Percentiles rank a stretch among this genome's conserved stretches.
phyloP scores from a whole-genome alignment of 1,284 basidiomycete species.

The Rugosomyces carneus region DNA sequence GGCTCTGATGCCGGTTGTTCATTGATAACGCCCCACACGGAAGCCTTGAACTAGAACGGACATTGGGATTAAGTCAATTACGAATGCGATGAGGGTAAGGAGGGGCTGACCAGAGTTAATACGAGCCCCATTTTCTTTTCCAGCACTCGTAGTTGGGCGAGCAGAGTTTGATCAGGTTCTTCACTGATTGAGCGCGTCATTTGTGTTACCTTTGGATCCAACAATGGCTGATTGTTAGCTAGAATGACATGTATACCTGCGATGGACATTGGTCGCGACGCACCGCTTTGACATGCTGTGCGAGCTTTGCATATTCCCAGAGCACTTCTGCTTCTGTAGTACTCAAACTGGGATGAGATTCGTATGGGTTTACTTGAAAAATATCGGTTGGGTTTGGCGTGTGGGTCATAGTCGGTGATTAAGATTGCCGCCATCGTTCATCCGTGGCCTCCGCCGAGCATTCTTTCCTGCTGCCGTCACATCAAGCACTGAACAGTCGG shows the following conservation, averaged over 20 bases:
- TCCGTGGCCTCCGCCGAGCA: neutral
- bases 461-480: neutral
- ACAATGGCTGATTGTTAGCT: conserved; percentile 8
- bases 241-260: neutral
- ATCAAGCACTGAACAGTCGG: neutral
- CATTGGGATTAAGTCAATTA: conserved; percentile 3
- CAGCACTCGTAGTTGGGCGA: conserved; percentile 75
- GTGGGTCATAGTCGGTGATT: conserved; percentile 18
- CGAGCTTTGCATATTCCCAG: conserved; percentile 76
- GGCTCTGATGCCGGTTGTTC: conserved; percentile 62
- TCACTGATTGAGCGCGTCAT: conserved; percentile 57
- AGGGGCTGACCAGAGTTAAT: conserved; percentile 71
- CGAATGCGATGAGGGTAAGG: neutral
- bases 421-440: neutral
- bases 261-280: conserved; percentile 18
- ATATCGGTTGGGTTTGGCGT: conserved; percentile 31
- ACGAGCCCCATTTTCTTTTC: conserved; percentile 96
- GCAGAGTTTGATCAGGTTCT: conserved; percentile 67
- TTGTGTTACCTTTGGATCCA: conserved; percentile 41
- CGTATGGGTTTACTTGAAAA: conserved; percentile 60
- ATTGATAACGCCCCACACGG: conserved; percentile 91
- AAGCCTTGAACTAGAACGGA: conserved; percentile 77
- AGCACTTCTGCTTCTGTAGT: conserved; percentile 63
- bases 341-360: conserved; percentile 56
- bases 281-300: conserved; percentile 65